A percentile compares a stretch with the other conserved stretches of the same genome.
Evolutionary conservation across 2,329 filamentous ascomycete species (phyloP).

Genomic region (Colletotrichum chrysophilum): DNA sequence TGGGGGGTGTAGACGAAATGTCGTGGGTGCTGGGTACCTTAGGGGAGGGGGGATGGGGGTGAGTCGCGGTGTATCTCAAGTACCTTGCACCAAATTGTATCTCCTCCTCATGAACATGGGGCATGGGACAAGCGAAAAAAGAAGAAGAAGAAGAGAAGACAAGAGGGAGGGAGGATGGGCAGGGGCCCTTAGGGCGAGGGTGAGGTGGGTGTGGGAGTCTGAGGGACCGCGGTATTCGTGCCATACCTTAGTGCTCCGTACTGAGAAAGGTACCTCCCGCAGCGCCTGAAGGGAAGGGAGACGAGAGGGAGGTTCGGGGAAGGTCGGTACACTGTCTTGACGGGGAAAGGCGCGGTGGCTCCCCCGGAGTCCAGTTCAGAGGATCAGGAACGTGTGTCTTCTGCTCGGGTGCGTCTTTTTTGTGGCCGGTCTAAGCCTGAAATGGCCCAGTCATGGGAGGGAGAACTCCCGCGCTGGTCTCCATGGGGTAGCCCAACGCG

Average conservation of each 20-base stretch:
- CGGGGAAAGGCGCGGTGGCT: neutral
- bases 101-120: slow-evolving; percentile 10
- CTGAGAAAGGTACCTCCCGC: neutral
- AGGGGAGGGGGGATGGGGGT: neutral
- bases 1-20: neutral
- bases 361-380: neutral
- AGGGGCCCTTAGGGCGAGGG: slow-evolving; percentile 6
- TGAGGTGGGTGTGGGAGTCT: neutral
- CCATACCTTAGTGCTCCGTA: too few relatives aligned
- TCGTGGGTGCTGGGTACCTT: neutral
- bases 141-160: neutral
- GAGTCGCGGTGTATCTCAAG: slow-evolving; percentile 16
- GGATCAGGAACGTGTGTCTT: neutral
- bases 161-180: slow-evolving; percentile 1
- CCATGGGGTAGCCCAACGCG: neutral
- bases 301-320: slow-evolving; percentile 8
- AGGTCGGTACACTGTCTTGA: slow-evolving; percentile 10
- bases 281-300: neutral
- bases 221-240: neutral
- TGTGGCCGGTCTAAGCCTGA: neutral
- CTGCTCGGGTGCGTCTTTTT: neutral
- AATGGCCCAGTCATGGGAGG: neutral
- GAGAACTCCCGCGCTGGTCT: neutral
- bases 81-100: slow-evolving; percentile 9
- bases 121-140: neutral